A percentile compares a stretch with the other conserved stretches of the same genome.
Conservation (phyloP, 371 early-diverging fungal species). For the Umbelopsis sp. region DNA sequence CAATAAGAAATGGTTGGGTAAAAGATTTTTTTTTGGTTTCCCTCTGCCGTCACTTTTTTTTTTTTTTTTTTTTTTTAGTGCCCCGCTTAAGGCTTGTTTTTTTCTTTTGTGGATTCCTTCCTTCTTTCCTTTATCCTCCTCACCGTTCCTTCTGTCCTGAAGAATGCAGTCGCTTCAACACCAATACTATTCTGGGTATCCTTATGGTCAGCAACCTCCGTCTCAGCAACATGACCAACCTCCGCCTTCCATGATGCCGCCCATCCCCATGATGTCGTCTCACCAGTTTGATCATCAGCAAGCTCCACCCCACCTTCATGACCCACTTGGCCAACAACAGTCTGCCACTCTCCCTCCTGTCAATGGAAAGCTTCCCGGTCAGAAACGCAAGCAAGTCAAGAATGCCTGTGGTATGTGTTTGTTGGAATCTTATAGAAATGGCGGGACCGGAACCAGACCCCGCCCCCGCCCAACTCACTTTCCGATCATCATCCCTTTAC, state of each 20-base stretch:
- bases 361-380: constrained; percentile 13
- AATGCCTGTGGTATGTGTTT: constrained; percentile 37
- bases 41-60: constrained; percentile 19
- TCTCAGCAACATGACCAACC: constrained; percentile 15
- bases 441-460: background rate
- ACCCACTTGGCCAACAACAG: constrained; percentile 17
- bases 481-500: background rate
- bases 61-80: constrained; percentile 11
- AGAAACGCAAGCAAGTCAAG: constrained; percentile 38
- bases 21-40: background rate
- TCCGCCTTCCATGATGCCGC: constrained; percentile 10
- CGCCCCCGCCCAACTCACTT: background rate
- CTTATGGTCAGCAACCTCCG: constrained; percentile 17
- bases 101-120: constrained; percentile 14
- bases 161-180: constrained; percentile 19
- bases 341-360: constrained; percentile 12
- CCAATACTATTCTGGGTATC: constrained; percentile 15
- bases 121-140: constrained; percentile 14
- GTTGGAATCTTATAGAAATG: background rate
- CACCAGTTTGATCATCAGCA: constrained; percentile 18
- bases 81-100: constrained; percentile 14
- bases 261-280: constrained; percentile 16
- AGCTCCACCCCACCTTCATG: constrained; percentile 15
- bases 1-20: background rate
- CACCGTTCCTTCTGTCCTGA: background rate